These are phyloP conservation scores for Saccharomycopsis phalli DNA, from an alignment of 1,139 yeast genomes.

Conservation along the genomic window DNA sequence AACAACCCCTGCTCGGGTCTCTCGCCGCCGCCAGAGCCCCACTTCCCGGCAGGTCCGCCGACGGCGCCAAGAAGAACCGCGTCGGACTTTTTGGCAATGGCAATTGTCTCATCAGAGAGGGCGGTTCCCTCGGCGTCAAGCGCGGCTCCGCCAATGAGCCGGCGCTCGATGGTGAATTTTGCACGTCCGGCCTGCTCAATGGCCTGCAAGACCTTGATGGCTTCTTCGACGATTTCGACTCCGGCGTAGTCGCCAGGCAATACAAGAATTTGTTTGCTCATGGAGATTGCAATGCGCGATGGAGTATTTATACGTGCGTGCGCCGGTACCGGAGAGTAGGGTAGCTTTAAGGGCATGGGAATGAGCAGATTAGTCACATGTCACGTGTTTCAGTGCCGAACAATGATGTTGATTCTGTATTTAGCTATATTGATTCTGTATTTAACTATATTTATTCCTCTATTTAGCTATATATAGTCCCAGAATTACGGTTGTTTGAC, in stretches of 20 bases:
- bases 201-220: conserved; percentile 80
- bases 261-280: conserved; percentile 61
- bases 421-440: too few species aligned
- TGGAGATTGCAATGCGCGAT: not conserved
- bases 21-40: conserved; percentile 73
- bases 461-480: too few species aligned
- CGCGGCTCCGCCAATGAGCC: conserved; percentile 95
- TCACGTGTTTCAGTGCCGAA: too few species aligned
- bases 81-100: conserved; percentile 79
- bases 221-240: conserved; percentile 80
- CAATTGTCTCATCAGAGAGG: conserved; percentile 78
- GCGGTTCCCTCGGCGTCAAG: conserved; percentile 95
- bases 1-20: conserved; percentile 97
- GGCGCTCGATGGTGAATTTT: conserved; percentile 68
- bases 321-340: too few species aligned
- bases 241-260: conserved; percentile 98
- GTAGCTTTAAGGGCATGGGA: too few species aligned
- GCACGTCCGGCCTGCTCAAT: conserved; percentile 53
- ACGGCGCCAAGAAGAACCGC: conserved; percentile 96
- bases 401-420: too few species aligned
- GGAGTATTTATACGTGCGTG: too few species aligned
- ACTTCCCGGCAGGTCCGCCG: conserved; percentile 84
- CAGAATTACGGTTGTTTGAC: too few species aligned
- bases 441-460: too few species aligned
- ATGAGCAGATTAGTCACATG: too few species aligned